Base-by-base conservation (phyloP, 495 filamentous ascomycete genomes). In the Lasiosphaeria miniovina region DNA sequence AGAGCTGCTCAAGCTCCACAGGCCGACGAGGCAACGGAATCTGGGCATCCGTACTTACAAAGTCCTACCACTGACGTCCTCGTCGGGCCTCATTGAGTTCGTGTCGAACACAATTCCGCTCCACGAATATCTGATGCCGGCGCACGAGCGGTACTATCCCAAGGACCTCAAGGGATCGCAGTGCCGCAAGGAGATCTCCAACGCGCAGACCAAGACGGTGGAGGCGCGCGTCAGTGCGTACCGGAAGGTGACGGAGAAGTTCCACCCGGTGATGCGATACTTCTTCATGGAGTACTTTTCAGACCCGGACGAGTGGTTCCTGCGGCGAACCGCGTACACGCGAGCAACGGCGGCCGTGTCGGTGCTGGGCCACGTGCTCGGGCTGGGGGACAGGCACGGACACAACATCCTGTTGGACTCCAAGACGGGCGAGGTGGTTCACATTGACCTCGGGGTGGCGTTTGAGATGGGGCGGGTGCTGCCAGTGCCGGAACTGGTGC, bases 271-370 rank as follows among this genome's bases (percentile, higher is more conserved):
- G n/a, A 87, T 98, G 86, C 85, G 87, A 38, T 96, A 91, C 70
- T 99, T 98, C 78, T 96, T 98, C 74, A 90, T 96, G 80, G 93
- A 99, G 69, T 86, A 87, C 49, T 99, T 96, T 71, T 82, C 87
- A 15, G 93, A 95, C 64, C 94, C 94, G 4, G 93, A 98, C 68
- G 91, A 96, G 63, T 98, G 94, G 94, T 98, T 96, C 65, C 82
- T 81, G 52, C 87, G 84, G 60, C 83, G 94, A 34, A 82, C 95
- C 5, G 88, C 91, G 3, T 99, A 98, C 69, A 96, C 91, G 0
- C 82, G 94, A 55, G 93, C 88, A 50, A 97, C 92, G 3, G 95
- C 94, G 12, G 91, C 93, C 38, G 91, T 96, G 61, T 97, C 93
- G 1, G 96, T 98, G 61, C 84, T 98, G 0, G 94, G 94, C 12